Evolutionary conservation across 1,284 basidiomycete genomes (phyloP).

Genomic region (Leccinum holopus): DNA sequence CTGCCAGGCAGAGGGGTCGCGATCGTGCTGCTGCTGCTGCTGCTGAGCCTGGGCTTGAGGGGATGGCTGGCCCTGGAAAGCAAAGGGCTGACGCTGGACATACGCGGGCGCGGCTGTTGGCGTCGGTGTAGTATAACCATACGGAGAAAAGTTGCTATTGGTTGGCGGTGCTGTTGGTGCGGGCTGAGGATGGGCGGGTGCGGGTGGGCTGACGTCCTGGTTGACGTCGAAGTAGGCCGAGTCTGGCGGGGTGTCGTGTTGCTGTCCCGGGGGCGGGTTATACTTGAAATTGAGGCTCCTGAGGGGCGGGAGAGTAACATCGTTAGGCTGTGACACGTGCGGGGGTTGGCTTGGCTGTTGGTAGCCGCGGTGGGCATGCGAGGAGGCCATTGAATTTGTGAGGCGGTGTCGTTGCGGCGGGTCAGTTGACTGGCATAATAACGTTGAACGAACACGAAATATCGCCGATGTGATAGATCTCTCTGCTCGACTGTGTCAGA

Average conservation of each 20-base stretch:
- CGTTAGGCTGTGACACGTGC: slow-evolving; percentile 37
- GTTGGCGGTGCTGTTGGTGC: not conserved
- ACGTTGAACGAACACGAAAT: slow-evolving; percentile 23
- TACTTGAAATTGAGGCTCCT: slow-evolving; percentile 63
- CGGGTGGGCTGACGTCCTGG: slow-evolving; percentile 20
- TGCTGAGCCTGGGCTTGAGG: slow-evolving; percentile 27
- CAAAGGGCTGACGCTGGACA: slow-evolving; percentile 26
- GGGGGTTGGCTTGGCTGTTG: slow-evolving; percentile 35
- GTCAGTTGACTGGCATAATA: slow-evolving; percentile 7
- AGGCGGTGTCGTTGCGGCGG: slow-evolving; percentile 10
- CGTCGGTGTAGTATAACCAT: not conserved
- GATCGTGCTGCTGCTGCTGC: slow-evolving; percentile 28
- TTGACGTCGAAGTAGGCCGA: slow-evolving; percentile 29
- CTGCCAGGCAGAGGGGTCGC: slow-evolving; percentile 28
- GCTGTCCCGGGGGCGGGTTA: slow-evolving; percentile 31
- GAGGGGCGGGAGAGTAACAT: slow-evolving; percentile 61
- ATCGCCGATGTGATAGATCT: slow-evolving; percentile 27
- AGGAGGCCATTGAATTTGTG: slow-evolving; percentile 28
- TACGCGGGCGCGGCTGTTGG: slow-evolving; percentile 5
- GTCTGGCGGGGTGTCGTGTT: slow-evolving; percentile 21
- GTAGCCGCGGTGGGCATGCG: slow-evolving; percentile 34
- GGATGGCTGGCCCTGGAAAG: slow-evolving; percentile 25
- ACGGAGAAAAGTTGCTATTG: not conserved
- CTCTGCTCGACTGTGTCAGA: slow-evolving; percentile 1
- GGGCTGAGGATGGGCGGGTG: not conserved